phyloP scores from a whole-genome alignment of 805 yeast genomes.

The Spathaspora arborariae region DNA sequence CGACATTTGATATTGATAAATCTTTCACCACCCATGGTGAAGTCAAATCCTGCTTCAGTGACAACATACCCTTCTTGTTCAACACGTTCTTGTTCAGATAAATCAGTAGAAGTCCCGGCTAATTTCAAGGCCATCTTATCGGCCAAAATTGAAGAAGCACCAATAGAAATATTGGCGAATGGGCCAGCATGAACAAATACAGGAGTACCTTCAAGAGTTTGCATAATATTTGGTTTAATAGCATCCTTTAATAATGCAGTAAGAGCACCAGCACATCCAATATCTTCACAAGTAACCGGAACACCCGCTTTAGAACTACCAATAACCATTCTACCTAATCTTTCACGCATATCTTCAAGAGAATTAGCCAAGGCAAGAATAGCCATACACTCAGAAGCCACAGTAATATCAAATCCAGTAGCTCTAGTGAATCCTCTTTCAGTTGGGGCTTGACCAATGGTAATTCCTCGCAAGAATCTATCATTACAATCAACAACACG shows the following conservation, averaged over 20 bases:
- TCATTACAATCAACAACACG: slow-evolving; percentile 85
- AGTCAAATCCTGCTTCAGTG: slow-evolving; percentile 87
- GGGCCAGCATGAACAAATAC: slow-evolving; percentile 89
- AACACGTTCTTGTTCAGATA: slow-evolving; percentile 38
- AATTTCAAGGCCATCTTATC: slow-evolving; percentile 78
- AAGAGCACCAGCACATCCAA: slow-evolving; percentile 83
- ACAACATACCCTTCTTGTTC: slow-evolving; percentile 70
- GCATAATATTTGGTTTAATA: slow-evolving; percentile 82
- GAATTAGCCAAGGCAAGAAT: slow-evolving; percentile 72
- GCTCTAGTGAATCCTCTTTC: slow-evolving; percentile 69
- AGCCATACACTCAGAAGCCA: slow-evolving; percentile 86
- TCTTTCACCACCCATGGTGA: slow-evolving; percentile 91
- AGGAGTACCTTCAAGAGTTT: slow-evolving; percentile 84
- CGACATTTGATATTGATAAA: slow-evolving; percentile 80
- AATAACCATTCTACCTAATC: slow-evolving; percentile 74
- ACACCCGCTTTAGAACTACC: slow-evolving; percentile 66
- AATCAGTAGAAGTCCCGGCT: slow-evolving; percentile 59
- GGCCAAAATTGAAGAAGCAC: slow-evolving; percentile 80
- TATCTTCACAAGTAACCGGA: slow-evolving; percentile 78
- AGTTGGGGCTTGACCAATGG: slow-evolving; percentile 78
- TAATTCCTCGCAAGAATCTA: slow-evolving; percentile 72
- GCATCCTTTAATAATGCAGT: slow-evolving; percentile 80
- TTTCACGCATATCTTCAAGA: slow-evolving; percentile 64
- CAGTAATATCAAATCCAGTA: slow-evolving; percentile 81
- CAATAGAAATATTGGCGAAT: slow-evolving; percentile 82